phyloP scores from a whole-genome alignment of 2,329 filamentous ascomycete genomes.

The Aspergillus uvarum region DNA sequence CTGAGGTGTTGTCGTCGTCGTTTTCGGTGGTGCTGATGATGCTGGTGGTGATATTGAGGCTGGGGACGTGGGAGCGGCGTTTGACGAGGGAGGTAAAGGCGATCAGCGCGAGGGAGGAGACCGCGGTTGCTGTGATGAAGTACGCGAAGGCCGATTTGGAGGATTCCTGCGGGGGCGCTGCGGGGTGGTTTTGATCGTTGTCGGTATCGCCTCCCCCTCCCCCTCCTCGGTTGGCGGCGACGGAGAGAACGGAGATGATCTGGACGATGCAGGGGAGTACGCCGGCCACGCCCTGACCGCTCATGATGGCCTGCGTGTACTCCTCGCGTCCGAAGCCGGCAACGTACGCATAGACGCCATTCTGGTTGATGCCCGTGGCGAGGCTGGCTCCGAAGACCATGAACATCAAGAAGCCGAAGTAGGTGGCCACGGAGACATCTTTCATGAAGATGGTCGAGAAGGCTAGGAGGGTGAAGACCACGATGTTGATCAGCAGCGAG shows the following conservation, averaged over 20 bases:
- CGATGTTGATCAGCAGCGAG: constrained; percentile 74
- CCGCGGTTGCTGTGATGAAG: constrained; percentile 80
- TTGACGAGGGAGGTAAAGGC: constrained; percentile 73
- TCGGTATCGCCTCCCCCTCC: constrained; percentile 22
- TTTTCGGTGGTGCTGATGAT: not conserved
- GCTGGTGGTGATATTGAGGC: not conserved
- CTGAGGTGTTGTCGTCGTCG: constrained; percentile 26
- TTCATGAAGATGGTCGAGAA: constrained; percentile 73
- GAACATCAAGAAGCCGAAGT: constrained; percentile 77
- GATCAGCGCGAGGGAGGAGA: constrained; percentile 68
- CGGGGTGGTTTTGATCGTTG: constrained; percentile 34
- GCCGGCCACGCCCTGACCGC: constrained; percentile 86
- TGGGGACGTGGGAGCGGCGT: constrained; percentile 34
- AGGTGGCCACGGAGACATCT: constrained; percentile 60
- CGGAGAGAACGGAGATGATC: constrained; percentile 74
- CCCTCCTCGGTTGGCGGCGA: constrained; percentile 40
- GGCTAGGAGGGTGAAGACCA: constrained; percentile 73
- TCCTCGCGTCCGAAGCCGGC: constrained; percentile 79
- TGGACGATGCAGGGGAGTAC: constrained; percentile 86
- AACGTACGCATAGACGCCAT: constrained; percentile 90
- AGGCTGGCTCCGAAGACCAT: constrained; percentile 79
- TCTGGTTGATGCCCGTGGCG: constrained; percentile 84
- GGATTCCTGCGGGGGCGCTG: constrained; percentile 45
- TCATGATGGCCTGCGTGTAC: constrained; percentile 96
- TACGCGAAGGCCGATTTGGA: constrained; percentile 80